Evolutionary conservation across 768 basidiomycete species (phyloP).

Genomic region (Rhodotorula kratochvilovae): DNA sequence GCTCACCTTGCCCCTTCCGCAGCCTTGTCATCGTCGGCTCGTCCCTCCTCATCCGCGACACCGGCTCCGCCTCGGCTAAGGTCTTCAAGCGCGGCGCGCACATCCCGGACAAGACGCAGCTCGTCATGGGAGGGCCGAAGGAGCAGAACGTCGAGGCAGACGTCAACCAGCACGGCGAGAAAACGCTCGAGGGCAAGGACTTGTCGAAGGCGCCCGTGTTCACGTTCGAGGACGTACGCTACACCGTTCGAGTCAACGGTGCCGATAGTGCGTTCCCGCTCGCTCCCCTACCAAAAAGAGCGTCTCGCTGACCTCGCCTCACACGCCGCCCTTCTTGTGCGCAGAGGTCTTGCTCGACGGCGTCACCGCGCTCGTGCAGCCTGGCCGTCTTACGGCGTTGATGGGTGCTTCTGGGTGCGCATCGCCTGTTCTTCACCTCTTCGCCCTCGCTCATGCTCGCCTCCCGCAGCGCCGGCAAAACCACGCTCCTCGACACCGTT

Average conservation of each 20-base stretch:
- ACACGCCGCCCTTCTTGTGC: too few species aligned
- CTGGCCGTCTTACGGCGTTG: conserved; percentile 50
- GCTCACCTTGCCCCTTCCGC: conserved; percentile 29
- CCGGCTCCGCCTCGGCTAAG: conserved; percentile 18
- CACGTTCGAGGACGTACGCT: conserved; percentile 47
- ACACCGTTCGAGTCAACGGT: conserved; percentile 24
- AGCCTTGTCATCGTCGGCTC: conserved; percentile 41
- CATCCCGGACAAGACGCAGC: neutral
- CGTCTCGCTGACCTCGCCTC: too few species aligned
- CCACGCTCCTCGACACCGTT: conserved; percentile 42
- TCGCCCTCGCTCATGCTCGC: neutral
- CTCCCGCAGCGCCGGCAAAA: conserved; percentile 46
- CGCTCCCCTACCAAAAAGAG: too few species aligned
- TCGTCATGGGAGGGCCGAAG: neutral
- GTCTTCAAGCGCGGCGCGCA: conserved; percentile 23
- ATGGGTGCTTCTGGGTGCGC: conserved; percentile 52
- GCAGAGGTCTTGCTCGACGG: conserved; percentile 24
- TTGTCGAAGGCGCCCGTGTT: conserved; percentile 29
- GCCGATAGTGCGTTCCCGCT: conserved; percentile 1
- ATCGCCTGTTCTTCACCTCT: neutral
- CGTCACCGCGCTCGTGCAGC: conserved; percentile 49
- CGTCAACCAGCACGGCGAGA: neutral
- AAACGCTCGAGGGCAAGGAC: neutral
- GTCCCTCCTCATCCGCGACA: conserved; percentile 38
- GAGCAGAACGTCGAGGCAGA: neutral